A percentile compares a stretch with the other conserved stretches of the same genome.
phyloP scores from a whole-genome alignment of 2,329 filamentous ascomycete species.

The Annulohypoxylon truncatum region DNA sequence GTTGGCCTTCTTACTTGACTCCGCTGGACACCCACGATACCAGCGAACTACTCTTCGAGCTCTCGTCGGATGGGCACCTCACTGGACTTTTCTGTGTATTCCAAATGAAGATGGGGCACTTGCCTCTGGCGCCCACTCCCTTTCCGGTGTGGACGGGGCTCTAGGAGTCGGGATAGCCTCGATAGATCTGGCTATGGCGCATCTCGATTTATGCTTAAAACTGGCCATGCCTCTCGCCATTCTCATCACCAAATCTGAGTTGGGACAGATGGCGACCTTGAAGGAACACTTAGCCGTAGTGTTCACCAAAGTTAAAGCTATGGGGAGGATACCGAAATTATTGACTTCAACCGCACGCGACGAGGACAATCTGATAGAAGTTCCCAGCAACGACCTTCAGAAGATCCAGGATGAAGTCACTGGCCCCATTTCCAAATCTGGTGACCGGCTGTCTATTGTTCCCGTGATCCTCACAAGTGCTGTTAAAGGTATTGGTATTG shows the following conservation, averaged over 20 bases:
- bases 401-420: constrained; percentile 68
- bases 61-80: constrained; percentile 93
- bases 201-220: constrained; percentile 87
- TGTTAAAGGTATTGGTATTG: constrained; percentile 84
- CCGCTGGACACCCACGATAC: constrained; percentile 90
- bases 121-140: constrained; percentile 56
- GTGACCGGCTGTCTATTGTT: constrained; percentile 65
- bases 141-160: constrained; percentile 61
- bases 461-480: constrained; percentile 91
- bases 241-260: constrained; percentile 89
- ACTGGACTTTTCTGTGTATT: constrained; percentile 92
- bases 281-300: constrained; percentile 78
- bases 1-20: constrained; percentile 89
- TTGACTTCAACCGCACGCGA: constrained; percentile 67
- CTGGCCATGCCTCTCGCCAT: constrained; percentile 82
- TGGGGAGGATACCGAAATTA: constrained; percentile 79
- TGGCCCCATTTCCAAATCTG: constrained; percentile 59
- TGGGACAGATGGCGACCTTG: constrained; percentile 79
- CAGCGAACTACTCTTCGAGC: constrained; percentile 88
- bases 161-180: constrained; percentile 64
- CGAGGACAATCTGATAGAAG: constrained; percentile 64
- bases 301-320: constrained; percentile 80
- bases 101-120: constrained; percentile 73
- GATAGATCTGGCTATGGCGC: constrained; percentile 79
- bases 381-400: constrained; percentile 66